Percentiles rank a stretch among this genome's conserved stretches.
Conservation (phyloP, 2,329 filamentous ascomycete genomes). For the Thielaviopsis punctulata region DNA sequence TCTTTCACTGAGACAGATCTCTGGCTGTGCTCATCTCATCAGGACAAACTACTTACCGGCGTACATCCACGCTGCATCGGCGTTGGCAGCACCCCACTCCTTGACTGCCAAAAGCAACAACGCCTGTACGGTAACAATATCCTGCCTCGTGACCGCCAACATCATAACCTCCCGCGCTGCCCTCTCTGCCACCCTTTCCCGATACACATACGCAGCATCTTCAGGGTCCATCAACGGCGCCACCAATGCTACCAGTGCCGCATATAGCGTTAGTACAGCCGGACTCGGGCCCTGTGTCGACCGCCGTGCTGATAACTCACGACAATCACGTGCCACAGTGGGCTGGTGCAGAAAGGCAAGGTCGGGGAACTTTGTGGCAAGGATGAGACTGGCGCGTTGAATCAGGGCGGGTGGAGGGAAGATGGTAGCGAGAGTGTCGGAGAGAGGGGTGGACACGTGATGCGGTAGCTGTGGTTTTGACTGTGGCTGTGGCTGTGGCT, state of each 20-base stretch:
- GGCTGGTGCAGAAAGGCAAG: slow-evolving; percentile 3
- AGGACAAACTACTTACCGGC: neutral
- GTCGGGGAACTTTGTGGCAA: slow-evolving; percentile 4
- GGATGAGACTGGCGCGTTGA: slow-evolving; percentile 1
- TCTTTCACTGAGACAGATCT: neutral
- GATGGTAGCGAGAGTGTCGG: neutral
- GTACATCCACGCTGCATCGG: slow-evolving; percentile 5
- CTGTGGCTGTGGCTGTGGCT: neutral
- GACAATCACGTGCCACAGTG: neutral
- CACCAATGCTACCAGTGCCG: neutral
- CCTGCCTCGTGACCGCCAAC: neutral
- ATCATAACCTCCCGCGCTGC: slow-evolving; percentile 1
- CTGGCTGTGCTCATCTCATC: neutral
- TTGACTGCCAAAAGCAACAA: neutral
- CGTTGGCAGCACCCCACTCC: neutral
- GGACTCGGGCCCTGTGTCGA: neutral
- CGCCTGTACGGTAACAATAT: slow-evolving; percentile 1
- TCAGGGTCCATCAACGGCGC: neutral
- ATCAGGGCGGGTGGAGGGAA: neutral
- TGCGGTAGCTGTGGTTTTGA: neutral
- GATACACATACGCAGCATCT: neutral
- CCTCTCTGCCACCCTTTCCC: neutral
- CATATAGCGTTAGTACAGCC: neutral
- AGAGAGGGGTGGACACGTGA: neutral
- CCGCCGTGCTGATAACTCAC: neutral